Evolutionary conservation across 345 rosid genomes (phyloP).

Genomic region (Citrus maxima): DNA sequence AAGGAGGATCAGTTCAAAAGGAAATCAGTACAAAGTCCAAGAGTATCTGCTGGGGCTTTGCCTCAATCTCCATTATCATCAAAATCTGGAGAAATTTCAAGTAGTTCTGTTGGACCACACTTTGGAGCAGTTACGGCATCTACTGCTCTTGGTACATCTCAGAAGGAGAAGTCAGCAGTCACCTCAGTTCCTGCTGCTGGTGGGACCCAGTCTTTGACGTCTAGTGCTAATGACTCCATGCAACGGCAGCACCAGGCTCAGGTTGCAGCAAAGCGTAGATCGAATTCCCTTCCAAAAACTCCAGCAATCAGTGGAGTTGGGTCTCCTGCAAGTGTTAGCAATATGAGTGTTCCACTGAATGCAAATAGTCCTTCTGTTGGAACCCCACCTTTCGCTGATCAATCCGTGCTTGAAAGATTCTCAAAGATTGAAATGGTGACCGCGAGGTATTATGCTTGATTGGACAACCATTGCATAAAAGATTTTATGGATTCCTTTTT

Average conservation of each 20-base stretch:
- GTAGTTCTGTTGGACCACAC: constrained; percentile 78
- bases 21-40: constrained; percentile 82
- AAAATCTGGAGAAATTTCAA: constrained; percentile 94
- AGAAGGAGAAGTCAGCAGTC: constrained; percentile 69
- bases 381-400: constrained; percentile 66
- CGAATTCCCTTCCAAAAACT: constrained; percentile 73
- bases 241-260: constrained; percentile 74
- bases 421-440: constrained; percentile 73
- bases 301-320: constrained; percentile 78
- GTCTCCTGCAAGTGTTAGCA: constrained; percentile 93
- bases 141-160: constrained; percentile 50
- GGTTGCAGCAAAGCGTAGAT: constrained; percentile 57
- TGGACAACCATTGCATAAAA: neutral
- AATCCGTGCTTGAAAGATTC: constrained; percentile 67
- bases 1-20: constrained; percentile 83
- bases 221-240: constrained; percentile 77
- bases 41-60: constrained; percentile 69
- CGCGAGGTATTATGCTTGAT: constrained; percentile 46
- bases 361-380: constrained; percentile 84
- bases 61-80: constrained; percentile 93
- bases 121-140: constrained; percentile 60
- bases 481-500: neutral
- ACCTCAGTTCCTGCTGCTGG: constrained; percentile 64
- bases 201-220: constrained; percentile 63
- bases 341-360: constrained; percentile 53